Evolutionary conservation across 768 basidiomycete species (phyloP), one percentile per base, ranked within the genome.

Genomic region (Boletus coccyginus): DNA sequence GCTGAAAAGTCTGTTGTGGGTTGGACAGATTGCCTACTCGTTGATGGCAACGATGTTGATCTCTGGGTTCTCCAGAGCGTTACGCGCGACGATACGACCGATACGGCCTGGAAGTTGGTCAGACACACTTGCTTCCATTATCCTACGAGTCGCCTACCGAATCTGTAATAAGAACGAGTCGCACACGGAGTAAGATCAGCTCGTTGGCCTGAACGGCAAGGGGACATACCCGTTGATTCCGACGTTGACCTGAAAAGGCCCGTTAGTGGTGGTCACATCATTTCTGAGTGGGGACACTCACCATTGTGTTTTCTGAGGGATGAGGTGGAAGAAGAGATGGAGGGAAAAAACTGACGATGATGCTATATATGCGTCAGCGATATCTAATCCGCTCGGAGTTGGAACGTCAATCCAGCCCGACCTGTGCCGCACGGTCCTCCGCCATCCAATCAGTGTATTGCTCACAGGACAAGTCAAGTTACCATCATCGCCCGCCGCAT

Each of bases 31-130:
- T 11, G 74, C 92, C 67, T 66, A 95, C 92, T 96, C 94, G 81
- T 98, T 98, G 68, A 98, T 75, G 56, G 94, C 94, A 61, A 94
- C 87, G 70, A 99, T 85, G n/a, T 93, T 77, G 70, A 94, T 81
- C 51, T 86, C 85, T 52, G 78, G 73, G 69, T 83, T 76, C 64
- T 84, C 78, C 65, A 97, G 81, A 50, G 95, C 94, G 81, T 98
- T 98, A 66, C 97, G 90, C 75, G 90, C 81, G 62, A 98, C 97
- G 74, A 98, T 96, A 77, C 97, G 96, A 75, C 97, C 96, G 72
- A 98, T 98, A 82, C 97, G 96, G 82, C 96, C 96, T 71, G 13
- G 7, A 40, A 68, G n/a, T 65, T 44, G 4, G 41, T 72, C 46
- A 69, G 59, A 47, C 3, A 53, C 41, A 19, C 1, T 11, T 17